Conservation (phyloP, 345 rosid species). For the Turritis glabra region DNA sequence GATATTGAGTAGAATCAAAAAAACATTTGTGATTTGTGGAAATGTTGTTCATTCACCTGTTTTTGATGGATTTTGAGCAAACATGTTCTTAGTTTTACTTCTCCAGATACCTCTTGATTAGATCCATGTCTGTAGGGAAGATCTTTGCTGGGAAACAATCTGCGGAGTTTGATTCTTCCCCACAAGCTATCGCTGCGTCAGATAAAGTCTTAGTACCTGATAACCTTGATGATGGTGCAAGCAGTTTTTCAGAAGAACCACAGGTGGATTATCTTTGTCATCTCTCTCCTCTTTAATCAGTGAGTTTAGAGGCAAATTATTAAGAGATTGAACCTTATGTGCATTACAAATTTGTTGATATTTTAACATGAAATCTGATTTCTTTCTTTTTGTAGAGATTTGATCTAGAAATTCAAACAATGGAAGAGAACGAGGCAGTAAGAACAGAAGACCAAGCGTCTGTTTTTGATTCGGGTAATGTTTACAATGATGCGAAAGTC, state of each 20-base stretch:
- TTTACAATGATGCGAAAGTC: slow-evolving; percentile 25
- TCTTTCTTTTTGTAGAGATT: slow-evolving; percentile 40
- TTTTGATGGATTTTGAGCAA: background rate
- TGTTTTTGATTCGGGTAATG: slow-evolving; percentile 28
- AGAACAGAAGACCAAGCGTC: slow-evolving; percentile 44
- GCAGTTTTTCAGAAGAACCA: slow-evolving; percentile 44
- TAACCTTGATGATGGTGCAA: slow-evolving; percentile 45
- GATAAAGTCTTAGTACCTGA: slow-evolving; percentile 72
- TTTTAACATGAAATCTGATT: background rate
- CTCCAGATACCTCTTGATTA: slow-evolving; percentile 25
- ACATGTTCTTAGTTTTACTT: background rate
- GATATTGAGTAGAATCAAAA: background rate
- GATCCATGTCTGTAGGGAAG: slow-evolving; percentile 69
- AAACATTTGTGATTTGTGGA: background rate
- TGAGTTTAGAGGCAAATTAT: slow-evolving; percentile 18
- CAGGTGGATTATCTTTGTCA: slow-evolving; percentile 53
- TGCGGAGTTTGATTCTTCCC: slow-evolving; percentile 49
- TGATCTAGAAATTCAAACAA: slow-evolving; percentile 41
- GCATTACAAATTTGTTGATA: background rate
- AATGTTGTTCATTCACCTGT: background rate
- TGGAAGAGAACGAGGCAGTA: slow-evolving; percentile 48
- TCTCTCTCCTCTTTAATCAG: slow-evolving; percentile 13
- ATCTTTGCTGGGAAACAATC: slow-evolving; percentile 65
- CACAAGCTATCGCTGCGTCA: slow-evolving; percentile 52
- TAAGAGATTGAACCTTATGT: slow-evolving; percentile 1